Evolutionary conservation across 2,329 filamentous ascomycete genomes (phyloP), one percentile per base, ranked within the genome.

Genomic region (Paecilomyces sp.): DNA sequence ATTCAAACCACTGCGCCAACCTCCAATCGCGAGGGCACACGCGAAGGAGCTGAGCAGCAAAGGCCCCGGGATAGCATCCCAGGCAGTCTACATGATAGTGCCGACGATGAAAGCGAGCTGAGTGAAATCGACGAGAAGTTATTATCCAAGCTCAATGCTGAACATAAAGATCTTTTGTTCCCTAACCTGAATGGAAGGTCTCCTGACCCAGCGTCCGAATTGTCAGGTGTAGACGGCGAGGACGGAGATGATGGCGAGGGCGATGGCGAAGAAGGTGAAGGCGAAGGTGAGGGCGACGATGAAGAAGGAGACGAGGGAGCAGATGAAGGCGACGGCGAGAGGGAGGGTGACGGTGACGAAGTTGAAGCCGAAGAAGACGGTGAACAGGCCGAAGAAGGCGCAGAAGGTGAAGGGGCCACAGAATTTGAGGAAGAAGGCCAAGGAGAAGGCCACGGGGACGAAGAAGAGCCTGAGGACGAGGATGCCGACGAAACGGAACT

Each of bases 21-120:
- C 25, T 58, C 61, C 15, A 47, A 57, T 15, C 57, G 54, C 8
- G 63, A 61, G 13, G 59, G 55, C 34, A 50, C 55, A 18, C 62
- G 57, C 30, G 53, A 63, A 13, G 59, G 58, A 56, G 28, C 58
- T 18, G 58, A 51, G 76, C 76, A 66, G 65, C 12, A 66, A 12
- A 72, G 72, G 53, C 71, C 70, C 18, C 72, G 77, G 33, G 84
- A 78, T 56, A 86, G 85, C 59, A 80, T 81, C 5, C 79, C 81
- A 0, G 83, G 82, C 5, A 90, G 84, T 61, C 74, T 86, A 7
- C 83, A 87, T 61, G 85, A 88, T 61, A 87, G 83, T 50, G 86
- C 84, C 0, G 86, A 89, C 62, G 85, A 88, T 58, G 87, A 89
- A 70, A 89, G 86, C 67, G 87, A 89, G 62, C 76, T 89, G 0